Conservation (phyloP, 176 grass and related monocot species). For the Oryza punctata region DNA sequence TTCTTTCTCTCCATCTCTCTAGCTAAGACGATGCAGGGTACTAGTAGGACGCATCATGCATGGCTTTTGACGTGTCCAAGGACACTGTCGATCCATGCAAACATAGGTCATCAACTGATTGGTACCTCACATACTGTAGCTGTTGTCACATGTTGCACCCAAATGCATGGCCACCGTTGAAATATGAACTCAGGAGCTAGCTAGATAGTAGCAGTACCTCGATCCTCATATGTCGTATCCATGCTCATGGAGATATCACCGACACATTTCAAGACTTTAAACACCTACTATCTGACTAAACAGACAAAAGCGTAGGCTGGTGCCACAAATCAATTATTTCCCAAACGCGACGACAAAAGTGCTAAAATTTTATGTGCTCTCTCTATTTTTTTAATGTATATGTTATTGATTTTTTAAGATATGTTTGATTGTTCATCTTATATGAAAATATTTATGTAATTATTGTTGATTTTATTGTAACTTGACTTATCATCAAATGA, state of each 20-base stretch:
- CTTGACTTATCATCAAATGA: no score
- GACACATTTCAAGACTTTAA: neutral
- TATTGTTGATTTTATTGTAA: no score
- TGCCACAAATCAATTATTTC: neutral
- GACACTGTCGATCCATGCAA: neutral
- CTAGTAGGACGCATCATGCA: neutral
- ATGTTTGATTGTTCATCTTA: no score
- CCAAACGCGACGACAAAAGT: neutral
- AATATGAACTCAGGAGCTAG: neutral
- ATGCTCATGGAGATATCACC: neutral
- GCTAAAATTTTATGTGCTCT: neutral
- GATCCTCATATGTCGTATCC: neutral
- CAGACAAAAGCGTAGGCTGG: neutral
- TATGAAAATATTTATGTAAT: no score
- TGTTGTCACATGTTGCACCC: neutral
- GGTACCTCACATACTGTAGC: neutral
- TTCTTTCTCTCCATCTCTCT: neutral
- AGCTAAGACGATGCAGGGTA: neutral
- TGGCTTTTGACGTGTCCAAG: neutral
- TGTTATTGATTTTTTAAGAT: no score
- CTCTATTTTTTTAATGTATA: no score
- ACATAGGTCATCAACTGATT: neutral
- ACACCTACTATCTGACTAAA: neutral
- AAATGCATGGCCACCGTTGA: neutral
- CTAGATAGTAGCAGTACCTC: no score